These are phyloP conservation scores for Diaporthe citriasiana DNA, from an alignment of 2,329 filamentous ascomycete species.

Conservation along the genomic window DNA sequence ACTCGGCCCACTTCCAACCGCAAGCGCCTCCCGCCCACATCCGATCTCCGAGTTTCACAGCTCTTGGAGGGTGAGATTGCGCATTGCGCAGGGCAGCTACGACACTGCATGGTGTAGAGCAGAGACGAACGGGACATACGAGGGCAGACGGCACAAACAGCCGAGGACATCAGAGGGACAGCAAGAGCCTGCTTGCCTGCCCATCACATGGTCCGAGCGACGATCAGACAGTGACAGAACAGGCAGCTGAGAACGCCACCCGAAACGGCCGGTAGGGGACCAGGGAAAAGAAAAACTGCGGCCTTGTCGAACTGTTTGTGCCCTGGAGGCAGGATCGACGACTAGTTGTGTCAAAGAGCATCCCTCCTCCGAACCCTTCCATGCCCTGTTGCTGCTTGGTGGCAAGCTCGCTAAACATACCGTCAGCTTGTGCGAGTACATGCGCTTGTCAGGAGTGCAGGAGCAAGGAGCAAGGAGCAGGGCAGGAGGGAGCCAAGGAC, in stretches of 20 bases:
- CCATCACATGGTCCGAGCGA: slow-evolving; percentile 16
- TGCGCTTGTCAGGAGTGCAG: neutral
- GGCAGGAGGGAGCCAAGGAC: slow-evolving; percentile 3
- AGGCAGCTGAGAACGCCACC: slow-evolving; percentile 27
- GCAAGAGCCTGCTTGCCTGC: neutral
- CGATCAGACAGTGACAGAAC: slow-evolving; percentile 30
- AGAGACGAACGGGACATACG: neutral
- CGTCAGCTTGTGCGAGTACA: neutral
- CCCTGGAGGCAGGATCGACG: slow-evolving; percentile 23
- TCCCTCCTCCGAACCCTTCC: neutral
- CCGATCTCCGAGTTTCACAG: slow-evolving; percentile 28
- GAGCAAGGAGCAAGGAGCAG: neutral
- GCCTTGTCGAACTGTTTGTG: neutral
- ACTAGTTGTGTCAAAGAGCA: slow-evolving; percentile 28
- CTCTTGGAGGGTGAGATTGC: neutral
- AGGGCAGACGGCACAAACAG: neutral
- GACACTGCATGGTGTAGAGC: too few species aligned
- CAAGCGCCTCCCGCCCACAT: slow-evolving; percentile 25
- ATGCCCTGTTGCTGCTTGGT: neutral
- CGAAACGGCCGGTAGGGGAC: slow-evolving; percentile 9
- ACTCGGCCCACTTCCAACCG: slow-evolving; percentile 23
- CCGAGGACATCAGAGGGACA: neutral
- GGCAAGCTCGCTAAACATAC: neutral
- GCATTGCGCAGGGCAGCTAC: too few species aligned
- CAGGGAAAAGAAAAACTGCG: neutral